phyloP scores from a whole-genome alignment of 73 alveolate genomes.

The Uronychia binucleata region DNA sequence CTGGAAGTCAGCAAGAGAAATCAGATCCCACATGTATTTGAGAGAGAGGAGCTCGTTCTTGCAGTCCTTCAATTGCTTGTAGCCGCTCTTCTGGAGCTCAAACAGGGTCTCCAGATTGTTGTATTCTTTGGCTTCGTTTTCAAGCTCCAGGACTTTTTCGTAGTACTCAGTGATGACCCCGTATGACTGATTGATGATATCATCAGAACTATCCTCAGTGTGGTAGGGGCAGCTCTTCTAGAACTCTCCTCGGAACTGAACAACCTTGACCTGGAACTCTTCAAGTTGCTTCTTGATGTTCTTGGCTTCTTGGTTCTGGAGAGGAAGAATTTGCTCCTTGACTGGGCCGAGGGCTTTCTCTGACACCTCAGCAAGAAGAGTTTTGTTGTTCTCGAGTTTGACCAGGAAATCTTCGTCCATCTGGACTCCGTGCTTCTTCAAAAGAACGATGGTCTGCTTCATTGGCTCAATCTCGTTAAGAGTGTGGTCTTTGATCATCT shows the following conservation, averaged over 20 bases:
- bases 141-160: slow-evolving; percentile 81
- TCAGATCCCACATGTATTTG: slow-evolving; percentile 99
- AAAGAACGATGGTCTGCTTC: slow-evolving; percentile 77
- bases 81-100: slow-evolving; percentile 92
- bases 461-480: slow-evolving; percentile 81
- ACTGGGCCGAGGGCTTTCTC: slow-evolving; percentile 94
- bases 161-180: slow-evolving; percentile 81
- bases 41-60: slow-evolving; percentile 89
- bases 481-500: slow-evolving; percentile 83
- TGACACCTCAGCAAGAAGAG: slow-evolving; percentile 93
- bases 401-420: slow-evolving; percentile 71
- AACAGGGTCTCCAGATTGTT: slow-evolving; percentile 94
- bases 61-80: slow-evolving; percentile 96
- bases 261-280: slow-evolving; percentile 86
- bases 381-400: slow-evolving; percentile 80
- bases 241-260: slow-evolving; percentile 94
- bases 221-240: slow-evolving; percentile 87
- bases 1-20: slow-evolving; percentile 88
- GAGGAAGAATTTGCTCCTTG: slow-evolving; percentile 97
- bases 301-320: slow-evolving; percentile 95
- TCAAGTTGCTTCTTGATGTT: slow-evolving; percentile 91
- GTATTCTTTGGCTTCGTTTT: slow-evolving; percentile 86
- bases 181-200: slow-evolving; percentile 87
- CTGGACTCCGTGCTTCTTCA: slow-evolving; percentile 86
- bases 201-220: slow-evolving; percentile 80